Evolutionary conservation across 192 early-diverging fungal genomes (phyloP).

Genomic region (Coemansia aciculifera): DNA sequence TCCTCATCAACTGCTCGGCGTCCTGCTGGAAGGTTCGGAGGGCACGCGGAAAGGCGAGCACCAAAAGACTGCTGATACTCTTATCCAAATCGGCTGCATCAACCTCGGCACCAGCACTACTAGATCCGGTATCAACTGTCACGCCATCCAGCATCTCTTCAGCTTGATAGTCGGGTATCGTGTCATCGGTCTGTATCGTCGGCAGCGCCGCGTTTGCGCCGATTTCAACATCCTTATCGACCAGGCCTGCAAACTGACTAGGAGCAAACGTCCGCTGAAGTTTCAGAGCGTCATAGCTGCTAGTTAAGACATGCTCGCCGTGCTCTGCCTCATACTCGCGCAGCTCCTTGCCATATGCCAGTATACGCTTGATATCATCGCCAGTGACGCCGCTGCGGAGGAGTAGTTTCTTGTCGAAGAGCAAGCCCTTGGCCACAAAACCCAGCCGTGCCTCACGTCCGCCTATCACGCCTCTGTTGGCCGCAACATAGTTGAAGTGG

Average conservation of each 20-base stretch:
- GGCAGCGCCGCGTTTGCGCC: background rate
- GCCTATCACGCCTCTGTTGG: slow-evolving; percentile 4
- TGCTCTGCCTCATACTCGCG: slow-evolving; percentile 26
- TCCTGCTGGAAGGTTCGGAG: slow-evolving; percentile 19
- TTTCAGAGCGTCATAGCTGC: slow-evolving; percentile 8
- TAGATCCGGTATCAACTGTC: background rate
- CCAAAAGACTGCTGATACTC: slow-evolving; percentile 17
- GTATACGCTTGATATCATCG: slow-evolving; percentile 14
- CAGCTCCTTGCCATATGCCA: slow-evolving; percentile 24
- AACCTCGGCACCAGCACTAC: background rate
- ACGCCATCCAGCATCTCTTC: background rate
- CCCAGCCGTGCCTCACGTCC: slow-evolving; percentile 32
- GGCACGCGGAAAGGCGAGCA: slow-evolving; percentile 24
- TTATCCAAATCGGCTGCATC: background rate
- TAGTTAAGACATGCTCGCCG: slow-evolving; percentile 22
- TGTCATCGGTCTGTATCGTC: background rate
- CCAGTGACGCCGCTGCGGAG: slow-evolving; percentile 17
- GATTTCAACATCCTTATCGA: background rate
- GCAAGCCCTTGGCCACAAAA: slow-evolving; percentile 40
- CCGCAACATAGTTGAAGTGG: slow-evolving; percentile 24
- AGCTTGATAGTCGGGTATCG: background rate
- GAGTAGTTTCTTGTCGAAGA: slow-evolving; percentile 39
- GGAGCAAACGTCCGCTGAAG: background rate
- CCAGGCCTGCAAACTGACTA: background rate
- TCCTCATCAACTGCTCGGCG: slow-evolving; percentile 38